phyloP scores from a whole-genome alignment of 345 rosid species.

The Acer negundo region DNA sequence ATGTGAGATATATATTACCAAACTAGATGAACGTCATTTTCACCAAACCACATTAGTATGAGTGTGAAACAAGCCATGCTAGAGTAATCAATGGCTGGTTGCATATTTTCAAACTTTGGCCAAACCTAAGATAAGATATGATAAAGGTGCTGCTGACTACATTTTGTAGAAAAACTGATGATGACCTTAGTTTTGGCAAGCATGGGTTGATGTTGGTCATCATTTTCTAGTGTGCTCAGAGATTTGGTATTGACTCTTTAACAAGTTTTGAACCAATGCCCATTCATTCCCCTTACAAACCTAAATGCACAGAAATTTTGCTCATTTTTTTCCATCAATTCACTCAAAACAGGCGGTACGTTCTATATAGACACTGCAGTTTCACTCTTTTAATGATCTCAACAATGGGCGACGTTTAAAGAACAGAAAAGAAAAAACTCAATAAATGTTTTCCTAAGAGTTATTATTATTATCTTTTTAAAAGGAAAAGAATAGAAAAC shows the following conservation, averaged over 20 bases:
- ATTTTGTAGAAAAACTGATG: not conserved
- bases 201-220: not conserved
- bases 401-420: no score
- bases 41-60: no score
- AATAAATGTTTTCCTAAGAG: no score
- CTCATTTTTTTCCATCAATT: not conserved
- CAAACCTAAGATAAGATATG: slow-evolving; percentile 12
- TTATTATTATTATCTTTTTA: no score
- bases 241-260: slow-evolving; percentile 30
- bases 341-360: no score
- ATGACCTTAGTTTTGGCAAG: slow-evolving; percentile 14
- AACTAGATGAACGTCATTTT: no score
- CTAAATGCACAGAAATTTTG: not conserved
- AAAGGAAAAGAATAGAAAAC: no score
- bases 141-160: slow-evolving; percentile 19
- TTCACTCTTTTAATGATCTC: no score
- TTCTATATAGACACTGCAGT: no score
- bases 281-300: slow-evolving; percentile 21
- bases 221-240: slow-evolving; percentile 22
- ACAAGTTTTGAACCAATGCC: slow-evolving; percentile 23
- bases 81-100: not conserved
- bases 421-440: no score
- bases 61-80: not conserved
- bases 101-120: not conserved
- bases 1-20: no score